phyloP scores from a whole-genome alignment of 2,329 filamentous ascomycete species.

The Ambrosiella cleistominuta region DNA sequence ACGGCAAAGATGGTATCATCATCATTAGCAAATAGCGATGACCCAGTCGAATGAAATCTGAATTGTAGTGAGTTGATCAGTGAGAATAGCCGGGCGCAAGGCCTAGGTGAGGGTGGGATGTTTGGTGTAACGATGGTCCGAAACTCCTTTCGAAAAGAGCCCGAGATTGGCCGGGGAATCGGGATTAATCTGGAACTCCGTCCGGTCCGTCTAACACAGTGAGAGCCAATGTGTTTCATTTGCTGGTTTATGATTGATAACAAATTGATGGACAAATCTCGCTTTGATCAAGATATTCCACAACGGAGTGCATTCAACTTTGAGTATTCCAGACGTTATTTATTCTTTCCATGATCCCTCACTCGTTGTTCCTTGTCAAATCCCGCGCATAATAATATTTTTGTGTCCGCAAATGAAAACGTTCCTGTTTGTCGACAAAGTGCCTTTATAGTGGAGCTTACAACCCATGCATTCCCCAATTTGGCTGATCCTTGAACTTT shows the following conservation, averaged over 20 bases:
- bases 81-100: not conserved
- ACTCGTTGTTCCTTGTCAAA: not conserved
- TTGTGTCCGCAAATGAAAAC: not conserved
- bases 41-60: not conserved
- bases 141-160: not conserved
- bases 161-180: not conserved
- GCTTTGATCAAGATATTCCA: too few relatives aligned
- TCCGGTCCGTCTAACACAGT: not conserved
- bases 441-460: not conserved
- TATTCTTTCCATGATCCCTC: not conserved
- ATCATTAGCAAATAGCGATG: conserved; percentile 2
- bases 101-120: not conserved
- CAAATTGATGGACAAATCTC: too few relatives aligned
- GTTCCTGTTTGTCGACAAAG: not conserved
- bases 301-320: too few relatives aligned
- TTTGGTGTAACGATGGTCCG: not conserved
- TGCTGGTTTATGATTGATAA: too few relatives aligned
- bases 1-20: conserved; percentile 75
- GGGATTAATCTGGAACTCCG: not conserved
- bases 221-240: not conserved
- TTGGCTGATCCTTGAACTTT: not conserved
- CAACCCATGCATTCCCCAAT: not conserved
- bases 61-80: not conserved
- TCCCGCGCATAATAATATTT: not conserved
- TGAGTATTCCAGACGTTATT: too few relatives aligned